Percentiles rank a stretch among this genome's conserved stretches.
Conservation (phyloP, 2,329 filamentous ascomycete species). For the Cercospora zeina region DNA sequence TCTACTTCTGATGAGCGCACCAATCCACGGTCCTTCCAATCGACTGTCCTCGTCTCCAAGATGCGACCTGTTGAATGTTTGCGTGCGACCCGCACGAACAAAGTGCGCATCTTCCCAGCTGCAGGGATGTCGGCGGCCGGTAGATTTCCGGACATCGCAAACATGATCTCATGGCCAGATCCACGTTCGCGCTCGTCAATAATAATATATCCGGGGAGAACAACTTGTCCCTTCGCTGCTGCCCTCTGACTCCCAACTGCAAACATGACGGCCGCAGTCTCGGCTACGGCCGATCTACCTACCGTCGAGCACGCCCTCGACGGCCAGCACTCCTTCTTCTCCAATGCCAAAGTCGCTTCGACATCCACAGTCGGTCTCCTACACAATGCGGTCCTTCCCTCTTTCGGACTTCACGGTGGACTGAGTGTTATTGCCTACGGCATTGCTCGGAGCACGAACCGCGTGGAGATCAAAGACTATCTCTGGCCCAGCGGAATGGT, state of each 20-base stretch:
- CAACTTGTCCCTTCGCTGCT: constrained; percentile 6
- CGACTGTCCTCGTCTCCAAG: not conserved
- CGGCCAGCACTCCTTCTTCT: not conserved
- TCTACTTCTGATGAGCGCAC: not conserved
- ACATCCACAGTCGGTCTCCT: constrained; percentile 51
- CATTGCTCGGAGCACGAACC: constrained; percentile 54
- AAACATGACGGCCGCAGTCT: constrained; percentile 16
- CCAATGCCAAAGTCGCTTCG: constrained; percentile 1
- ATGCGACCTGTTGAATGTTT: not conserved
- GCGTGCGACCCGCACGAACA: not conserved
- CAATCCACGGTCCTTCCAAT: not conserved
- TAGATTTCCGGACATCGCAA: constrained; percentile 11
- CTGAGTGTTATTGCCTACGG: constrained; percentile 56
- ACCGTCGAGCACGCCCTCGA: constrained; percentile 11
- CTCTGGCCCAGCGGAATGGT: constrained; percentile 48
- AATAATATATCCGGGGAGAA: constrained; percentile 5
- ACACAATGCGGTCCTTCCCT: constrained; percentile 56
- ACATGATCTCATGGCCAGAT: constrained; percentile 18
- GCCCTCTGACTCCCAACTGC: not conserved
- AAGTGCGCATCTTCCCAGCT: not conserved
- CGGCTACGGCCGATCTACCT: constrained; percentile 16
- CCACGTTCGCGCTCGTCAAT: constrained; percentile 2
- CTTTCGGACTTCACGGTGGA: constrained; percentile 55
- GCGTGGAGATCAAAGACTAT: constrained; percentile 63
- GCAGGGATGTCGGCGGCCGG: constrained; percentile 21